These are phyloP conservation scores for Chrysopogon serrulatus DNA, from an alignment of 176 grass and related monocot genomes.

Conservation along the genomic window DNA sequence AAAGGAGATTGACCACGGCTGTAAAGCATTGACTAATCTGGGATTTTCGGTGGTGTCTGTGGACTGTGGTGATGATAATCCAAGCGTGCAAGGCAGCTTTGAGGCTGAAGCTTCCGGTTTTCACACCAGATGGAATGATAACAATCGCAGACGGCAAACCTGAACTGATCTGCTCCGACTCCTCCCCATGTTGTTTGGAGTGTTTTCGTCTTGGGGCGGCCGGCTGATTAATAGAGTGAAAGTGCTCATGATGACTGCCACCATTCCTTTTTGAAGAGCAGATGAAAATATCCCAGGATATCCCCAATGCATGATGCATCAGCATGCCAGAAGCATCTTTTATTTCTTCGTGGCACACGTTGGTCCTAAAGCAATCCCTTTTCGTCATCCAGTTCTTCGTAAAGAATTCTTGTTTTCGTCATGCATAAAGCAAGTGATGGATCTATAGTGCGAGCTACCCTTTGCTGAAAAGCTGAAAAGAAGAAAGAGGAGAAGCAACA, in stretches of 20 bases:
- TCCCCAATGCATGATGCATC: not conserved
- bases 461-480: not conserved
- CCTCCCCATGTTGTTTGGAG: not conserved
- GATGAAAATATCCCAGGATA: conserved; percentile 14
- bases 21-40: not conserved
- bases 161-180: not conserved
- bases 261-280: not conserved
- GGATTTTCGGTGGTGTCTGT: not conserved
- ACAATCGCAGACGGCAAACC: not conserved
- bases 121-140: not conserved
- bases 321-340: not conserved
- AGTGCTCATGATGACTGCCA: not conserved
- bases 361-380: not conserved
- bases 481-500: not conserved
- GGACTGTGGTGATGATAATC: not conserved
- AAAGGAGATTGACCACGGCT: not conserved
- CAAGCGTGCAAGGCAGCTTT: not conserved
- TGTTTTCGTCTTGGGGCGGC: not conserved
- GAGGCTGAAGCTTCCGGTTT: not conserved
- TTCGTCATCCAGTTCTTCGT: not conserved
- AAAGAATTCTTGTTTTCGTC: not conserved
- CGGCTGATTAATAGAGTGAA: not conserved
- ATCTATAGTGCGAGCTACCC: not conserved
- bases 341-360: not conserved
- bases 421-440: not conserved